Conservation (phyloP, 2,329 filamentous ascomycete species). For the Aschersonia sp. region DNA sequence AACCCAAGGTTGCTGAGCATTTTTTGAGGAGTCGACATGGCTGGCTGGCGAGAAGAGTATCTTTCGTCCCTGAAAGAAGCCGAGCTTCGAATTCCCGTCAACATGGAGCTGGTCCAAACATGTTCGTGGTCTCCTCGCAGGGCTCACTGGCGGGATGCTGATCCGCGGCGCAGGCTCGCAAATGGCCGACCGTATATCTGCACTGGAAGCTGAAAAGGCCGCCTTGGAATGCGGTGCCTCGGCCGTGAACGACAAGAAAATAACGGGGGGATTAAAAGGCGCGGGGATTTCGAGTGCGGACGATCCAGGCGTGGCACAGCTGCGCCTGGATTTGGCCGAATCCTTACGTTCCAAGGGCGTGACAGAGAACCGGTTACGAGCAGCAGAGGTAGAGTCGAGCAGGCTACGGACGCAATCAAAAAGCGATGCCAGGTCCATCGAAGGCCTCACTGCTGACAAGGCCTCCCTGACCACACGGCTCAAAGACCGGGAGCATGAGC, state of each 20-base stretch:
- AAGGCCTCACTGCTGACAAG: constrained; percentile 46
- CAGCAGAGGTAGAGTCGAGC: constrained; percentile 48
- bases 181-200: constrained; percentile 51
- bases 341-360: constrained; percentile 61
- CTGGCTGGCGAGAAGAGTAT: constrained; percentile 73
- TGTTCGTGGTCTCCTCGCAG: constrained; percentile 38
- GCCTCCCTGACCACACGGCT: constrained; percentile 48
- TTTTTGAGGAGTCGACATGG: constrained; percentile 21
- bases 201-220: constrained; percentile 43
- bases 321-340: constrained; percentile 58
- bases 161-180: constrained; percentile 35
- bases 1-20: not conserved
- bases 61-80: constrained; percentile 60
- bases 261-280: constrained; percentile 4
- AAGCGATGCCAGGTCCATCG: constrained; percentile 46
- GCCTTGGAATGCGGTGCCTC: constrained; percentile 17
- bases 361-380: constrained; percentile 48
- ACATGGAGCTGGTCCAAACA: constrained; percentile 57
- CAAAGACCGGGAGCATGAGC: constrained; percentile 72
- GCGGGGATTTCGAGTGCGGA: constrained; percentile 5
- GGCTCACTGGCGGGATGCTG: not conserved
- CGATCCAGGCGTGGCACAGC: constrained; percentile 27
- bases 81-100: constrained; percentile 46
- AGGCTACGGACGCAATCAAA: constrained; percentile 44
- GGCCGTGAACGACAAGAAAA: constrained; percentile 8